Evolutionary conservation across 2,329 filamentous ascomycete species (phyloP).

Genomic region (Cordyceps militaris): DNA sequence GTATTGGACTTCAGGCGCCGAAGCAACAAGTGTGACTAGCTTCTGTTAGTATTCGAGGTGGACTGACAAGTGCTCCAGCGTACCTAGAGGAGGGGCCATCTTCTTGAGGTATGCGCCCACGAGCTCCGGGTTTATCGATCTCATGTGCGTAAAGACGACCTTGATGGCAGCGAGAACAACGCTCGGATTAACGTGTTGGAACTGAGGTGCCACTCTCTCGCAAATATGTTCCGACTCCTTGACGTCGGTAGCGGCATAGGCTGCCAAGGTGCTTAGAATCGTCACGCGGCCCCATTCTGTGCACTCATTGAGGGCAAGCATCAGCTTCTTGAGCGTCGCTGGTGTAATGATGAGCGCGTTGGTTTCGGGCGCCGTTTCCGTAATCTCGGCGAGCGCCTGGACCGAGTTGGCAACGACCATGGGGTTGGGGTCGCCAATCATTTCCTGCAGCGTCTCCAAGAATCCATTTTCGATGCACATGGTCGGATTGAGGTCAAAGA

Average conservation of each 20-base stretch:
- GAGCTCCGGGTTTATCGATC: slow-evolving; percentile 67
- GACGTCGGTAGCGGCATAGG: slow-evolving; percentile 78
- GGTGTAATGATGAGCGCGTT: slow-evolving; percentile 77
- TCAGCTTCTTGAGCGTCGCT: slow-evolving; percentile 82
- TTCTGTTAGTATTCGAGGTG: slow-evolving; percentile 8
- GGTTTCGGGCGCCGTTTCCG: slow-evolving; percentile 84
- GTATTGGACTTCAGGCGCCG: slow-evolving; percentile 94
- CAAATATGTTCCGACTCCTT: slow-evolving; percentile 99
- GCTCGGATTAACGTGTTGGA: slow-evolving; percentile 96
- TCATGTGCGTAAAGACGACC: slow-evolving; percentile 96
- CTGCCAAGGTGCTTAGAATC: slow-evolving; percentile 80
- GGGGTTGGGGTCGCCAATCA: slow-evolving; percentile 95
- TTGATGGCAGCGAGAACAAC: slow-evolving; percentile 97
- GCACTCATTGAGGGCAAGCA: slow-evolving; percentile 95
- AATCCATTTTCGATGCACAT: slow-evolving; percentile 98
- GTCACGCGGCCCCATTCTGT: slow-evolving; percentile 98
- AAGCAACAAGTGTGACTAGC: slow-evolving; percentile 87
- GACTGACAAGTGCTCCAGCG: slow-evolving; percentile 19
- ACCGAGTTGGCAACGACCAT: slow-evolving; percentile 99
- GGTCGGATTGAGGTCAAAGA: slow-evolving; percentile 87
- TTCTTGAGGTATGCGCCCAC: slow-evolving; percentile 89
- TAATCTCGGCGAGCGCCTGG: slow-evolving; percentile 85
- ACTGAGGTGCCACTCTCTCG: slow-evolving; percentile 90
- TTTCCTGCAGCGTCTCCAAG: slow-evolving; percentile 83
- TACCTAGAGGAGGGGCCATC: slow-evolving; percentile 93